These are phyloP conservation scores for Boechera stricta DNA, from an alignment of 345 rosid genomes.

Conservation along the genomic window DNA sequence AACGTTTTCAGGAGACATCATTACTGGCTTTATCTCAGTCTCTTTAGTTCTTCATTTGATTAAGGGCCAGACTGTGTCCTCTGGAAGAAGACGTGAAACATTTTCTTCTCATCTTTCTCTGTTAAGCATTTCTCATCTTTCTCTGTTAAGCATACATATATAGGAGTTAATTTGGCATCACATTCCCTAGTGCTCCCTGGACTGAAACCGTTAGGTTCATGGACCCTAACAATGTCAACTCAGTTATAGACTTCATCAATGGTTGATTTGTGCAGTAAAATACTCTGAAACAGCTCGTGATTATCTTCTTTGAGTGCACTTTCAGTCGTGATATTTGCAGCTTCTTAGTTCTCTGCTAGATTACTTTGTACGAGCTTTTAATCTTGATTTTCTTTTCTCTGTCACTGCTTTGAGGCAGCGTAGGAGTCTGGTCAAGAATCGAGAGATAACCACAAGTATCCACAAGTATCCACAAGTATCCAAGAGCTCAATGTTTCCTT, in stretches of 20 bases:
- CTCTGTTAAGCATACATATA: neutral
- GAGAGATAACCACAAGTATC: neutral
- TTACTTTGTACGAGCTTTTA: neutral
- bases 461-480: neutral
- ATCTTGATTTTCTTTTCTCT: neutral
- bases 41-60: neutral
- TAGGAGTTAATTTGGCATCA: too few species aligned
- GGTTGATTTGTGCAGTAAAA: too few species aligned
- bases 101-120: neutral
- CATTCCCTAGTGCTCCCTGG: neutral
- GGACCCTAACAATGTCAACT: neutral
- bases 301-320: neutral
- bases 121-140: neutral
- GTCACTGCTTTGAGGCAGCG: neutral
- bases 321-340: neutral
- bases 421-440: neutral
- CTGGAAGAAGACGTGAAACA: neutral
- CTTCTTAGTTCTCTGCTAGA: neutral
- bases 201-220: neutral
- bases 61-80: neutral
- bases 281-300: neutral
- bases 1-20: neutral
- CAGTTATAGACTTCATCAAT: neutral
- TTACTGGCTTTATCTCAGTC: neutral
- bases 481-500: too few species aligned